phyloP scores from a whole-genome alignment of 805 yeast species.

The Komagataella pastoris region DNA sequence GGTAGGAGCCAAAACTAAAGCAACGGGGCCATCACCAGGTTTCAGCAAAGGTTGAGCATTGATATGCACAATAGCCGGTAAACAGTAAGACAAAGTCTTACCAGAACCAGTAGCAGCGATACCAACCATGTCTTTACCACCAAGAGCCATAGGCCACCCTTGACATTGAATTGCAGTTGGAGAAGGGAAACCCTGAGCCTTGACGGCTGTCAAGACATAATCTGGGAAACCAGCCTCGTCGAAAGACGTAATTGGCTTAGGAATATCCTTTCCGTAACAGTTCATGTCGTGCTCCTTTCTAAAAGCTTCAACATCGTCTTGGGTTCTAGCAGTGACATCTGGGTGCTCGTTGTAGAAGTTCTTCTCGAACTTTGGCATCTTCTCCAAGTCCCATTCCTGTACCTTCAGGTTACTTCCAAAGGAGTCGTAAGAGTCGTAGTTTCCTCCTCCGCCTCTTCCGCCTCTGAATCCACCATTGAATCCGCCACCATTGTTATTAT shows the following conservation, averaged over 20 bases:
- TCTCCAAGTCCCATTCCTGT: conserved; percentile 71
- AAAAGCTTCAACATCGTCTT: conserved; percentile 58
- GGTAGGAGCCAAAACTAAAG: conserved; percentile 91
- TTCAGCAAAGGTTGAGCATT: conserved; percentile 92
- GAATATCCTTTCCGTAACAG: conserved; percentile 70
- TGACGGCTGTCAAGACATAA: conserved; percentile 80
- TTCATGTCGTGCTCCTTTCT: conserved; percentile 83
- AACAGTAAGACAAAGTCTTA: conserved; percentile 92
- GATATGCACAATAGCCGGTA: conserved; percentile 95
- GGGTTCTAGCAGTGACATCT: conserved; percentile 60
- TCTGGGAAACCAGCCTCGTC: conserved; percentile 98
- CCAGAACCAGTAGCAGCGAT: conserved; percentile 99
- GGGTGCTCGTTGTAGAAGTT: conserved; percentile 87
- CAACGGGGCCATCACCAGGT: conserved; percentile 97
- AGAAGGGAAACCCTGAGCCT: conserved; percentile 80
- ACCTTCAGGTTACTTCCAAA: conserved; percentile 45
- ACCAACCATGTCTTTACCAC: conserved; percentile 99
- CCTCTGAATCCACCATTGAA: not conserved
- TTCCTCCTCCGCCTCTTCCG: conserved; percentile 24
- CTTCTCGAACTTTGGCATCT: conserved; percentile 84
- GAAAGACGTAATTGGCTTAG: conserved; percentile 84
- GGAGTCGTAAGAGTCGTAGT: conserved; percentile 16
- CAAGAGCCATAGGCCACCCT: conserved; percentile 99
- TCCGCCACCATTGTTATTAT: conserved; percentile 20
- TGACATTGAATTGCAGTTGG: conserved; percentile 98